Percentiles rank a stretch among this genome's conserved stretches.
These are phyloP conservation scores for Psophocarpus tetragonolobus DNA, from an alignment of 306 rosid species.

Conservation along the genomic window DNA sequence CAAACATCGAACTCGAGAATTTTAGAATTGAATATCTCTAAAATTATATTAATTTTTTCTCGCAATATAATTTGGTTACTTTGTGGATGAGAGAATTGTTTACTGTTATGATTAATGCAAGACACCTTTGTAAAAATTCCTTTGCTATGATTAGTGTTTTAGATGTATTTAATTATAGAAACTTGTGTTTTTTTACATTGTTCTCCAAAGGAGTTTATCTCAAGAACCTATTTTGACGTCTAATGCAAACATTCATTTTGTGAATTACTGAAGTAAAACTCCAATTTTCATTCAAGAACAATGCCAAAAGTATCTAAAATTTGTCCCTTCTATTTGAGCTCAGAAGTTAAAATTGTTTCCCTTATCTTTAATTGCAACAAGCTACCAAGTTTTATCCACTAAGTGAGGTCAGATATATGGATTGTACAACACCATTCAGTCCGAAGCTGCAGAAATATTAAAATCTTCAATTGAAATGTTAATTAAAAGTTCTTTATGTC, in stretches of 20 bases:
- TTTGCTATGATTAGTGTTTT: background rate
- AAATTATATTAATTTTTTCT: background rate
- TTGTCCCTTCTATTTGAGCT: background rate
- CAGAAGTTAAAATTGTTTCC: background rate
- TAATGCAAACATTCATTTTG: background rate
- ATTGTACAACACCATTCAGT: too few relatives aligned
- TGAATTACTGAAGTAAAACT: background rate
- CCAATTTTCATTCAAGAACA: background rate
- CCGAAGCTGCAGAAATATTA: too few relatives aligned
- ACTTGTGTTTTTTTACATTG: background rate
- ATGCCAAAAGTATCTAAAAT: background rate
- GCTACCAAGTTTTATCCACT: too few relatives aligned
- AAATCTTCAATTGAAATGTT: conserved; percentile 3
- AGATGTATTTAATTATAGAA: background rate
- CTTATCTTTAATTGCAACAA: background rate
- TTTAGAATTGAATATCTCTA: background rate
- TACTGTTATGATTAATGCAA: background rate
- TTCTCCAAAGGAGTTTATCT: background rate
- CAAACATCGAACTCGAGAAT: background rate
- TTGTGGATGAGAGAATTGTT: conserved; percentile 3
- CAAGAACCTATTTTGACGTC: background rate
- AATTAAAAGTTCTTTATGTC: background rate
- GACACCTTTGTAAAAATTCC: background rate
- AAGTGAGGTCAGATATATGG: too few relatives aligned
- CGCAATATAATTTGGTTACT: background rate